Base-by-base conservation (phyloP, 1,139 yeast genomes). In the Hemisphaericaspora xylofermentans region DNA sequence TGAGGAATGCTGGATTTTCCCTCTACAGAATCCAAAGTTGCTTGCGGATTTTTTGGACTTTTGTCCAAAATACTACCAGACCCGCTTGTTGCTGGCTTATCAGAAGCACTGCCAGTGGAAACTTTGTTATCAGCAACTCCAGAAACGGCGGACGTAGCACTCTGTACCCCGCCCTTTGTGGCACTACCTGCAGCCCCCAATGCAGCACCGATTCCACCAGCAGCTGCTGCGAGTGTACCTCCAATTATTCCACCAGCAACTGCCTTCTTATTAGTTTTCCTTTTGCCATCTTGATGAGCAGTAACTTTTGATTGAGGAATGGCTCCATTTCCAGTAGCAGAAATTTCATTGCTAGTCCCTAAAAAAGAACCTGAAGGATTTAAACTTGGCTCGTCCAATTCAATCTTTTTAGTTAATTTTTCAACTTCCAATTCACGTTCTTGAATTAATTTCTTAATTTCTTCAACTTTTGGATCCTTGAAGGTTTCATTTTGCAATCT, bases 351-450 rank as follows among this genome's bases (percentile, higher is more conserved):
- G 43, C 43, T 41, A 35, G 28, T 37, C 41, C 41, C 43, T 41
- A 41, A 41, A 41, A 41, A 41, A 41, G 40, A 33, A 34, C 33
- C 22, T 5, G 37, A n/a, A n/a, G 21, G 5, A 15, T 7, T 21
- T 17, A 27, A 25, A 16, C 8, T 32, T 2, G 39, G 36, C 42
- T 63, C 69, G 43, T 64, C 70, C 36, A 56, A 55, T 45, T 64
- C 68, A 42, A 66, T 64, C 49, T 64, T 67, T 43, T 60, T 59
- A 18, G 68, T 51, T 45, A 66, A 66, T 38, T 52, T 56, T 7
- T 66, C 58, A 30, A 66, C 68, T 49, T 68, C 71, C 35, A 59
- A 48, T 46, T 68, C 72, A 43, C 73, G 56, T 15, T 58, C 63
- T 43, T 63, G 66, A 45, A 67, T 68, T 45, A 67, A 58, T 40